Evolutionary conservation across 352 stramenopile species (phyloP), one percentile per base, ranked within the genome.

Genomic region (Pythium aphanidermatum): DNA sequence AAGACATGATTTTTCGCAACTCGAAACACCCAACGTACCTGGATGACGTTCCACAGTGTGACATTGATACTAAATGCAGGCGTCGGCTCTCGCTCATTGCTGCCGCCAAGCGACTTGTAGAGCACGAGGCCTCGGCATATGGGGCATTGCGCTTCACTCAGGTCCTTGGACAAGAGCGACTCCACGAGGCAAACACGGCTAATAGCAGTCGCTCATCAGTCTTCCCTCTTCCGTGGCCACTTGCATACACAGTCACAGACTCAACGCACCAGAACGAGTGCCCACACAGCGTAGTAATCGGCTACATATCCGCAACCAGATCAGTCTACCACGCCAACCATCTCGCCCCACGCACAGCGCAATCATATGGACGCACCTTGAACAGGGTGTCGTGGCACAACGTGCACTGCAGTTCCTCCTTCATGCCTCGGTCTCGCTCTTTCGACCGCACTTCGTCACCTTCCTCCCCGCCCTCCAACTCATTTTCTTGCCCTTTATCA

Each of bases 41-140:
- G 76, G 13, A 73, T 64, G 24, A 82, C 42, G 47, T 86, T 89
- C 74, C 74, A 89, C 16, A 89, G 49, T 24, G 74, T 83, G 4
- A 89, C 70, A 28, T 85, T 89, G 39, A 85, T 53, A 13, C 57
- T 70, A 43, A 89, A 82, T 16, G 23, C 9, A 10, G 55, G 55
- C 7, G 48, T 31, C 9, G 44, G 20, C 6, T 37, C 29, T 16
- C 54, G 27, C 1, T 11, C 30, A 13, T 43, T 21, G 11, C 28
- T 14, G 7, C n/a, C 21, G 3, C 30, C 29, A 13, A 47, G 4
- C 5, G 31, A 33, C 11, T 32, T 21, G 55, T 42, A 30, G 21
- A 58, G 27, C 36, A 64, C 55, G 10, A 53, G n/a, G 1, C 42
- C 35, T 12, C 55, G 55, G 28, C 55, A 64, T 32, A 64, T 58